Evolutionary conservation across 2,329 filamentous ascomycete genomes (phyloP).

Genomic region (Colletotrichum tamarilloi): DNA sequence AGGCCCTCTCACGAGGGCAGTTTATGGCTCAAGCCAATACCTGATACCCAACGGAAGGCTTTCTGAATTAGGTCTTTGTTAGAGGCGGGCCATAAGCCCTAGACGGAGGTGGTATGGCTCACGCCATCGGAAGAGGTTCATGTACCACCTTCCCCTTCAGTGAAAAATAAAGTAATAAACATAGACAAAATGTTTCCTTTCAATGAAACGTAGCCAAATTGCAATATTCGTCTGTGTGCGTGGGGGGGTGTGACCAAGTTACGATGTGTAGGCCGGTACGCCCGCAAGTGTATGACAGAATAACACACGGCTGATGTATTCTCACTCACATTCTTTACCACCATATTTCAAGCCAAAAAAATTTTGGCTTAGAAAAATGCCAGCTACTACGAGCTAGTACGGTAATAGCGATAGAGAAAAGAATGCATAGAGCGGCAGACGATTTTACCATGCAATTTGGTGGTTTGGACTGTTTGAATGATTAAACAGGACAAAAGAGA

Average conservation of each 20-base stretch:
- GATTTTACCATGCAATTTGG: too few species aligned
- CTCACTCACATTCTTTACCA: too few species aligned
- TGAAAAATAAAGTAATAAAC: not conserved
- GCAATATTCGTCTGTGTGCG: not conserved
- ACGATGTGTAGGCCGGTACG: not conserved
- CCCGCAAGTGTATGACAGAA: not conserved
- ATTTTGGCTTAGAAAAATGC: too few species aligned
- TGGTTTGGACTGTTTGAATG: not conserved
- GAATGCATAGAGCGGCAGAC: too few species aligned
- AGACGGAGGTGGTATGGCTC: not conserved
- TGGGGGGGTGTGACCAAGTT: not conserved
- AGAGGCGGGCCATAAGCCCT: not conserved
- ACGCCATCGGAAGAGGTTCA: not conserved
- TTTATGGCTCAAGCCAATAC: not conserved
- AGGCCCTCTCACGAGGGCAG: not conserved
- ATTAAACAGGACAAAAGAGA: not conserved
- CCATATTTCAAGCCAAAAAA: too few species aligned
- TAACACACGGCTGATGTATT: too few species aligned
- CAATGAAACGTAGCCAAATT: not conserved
- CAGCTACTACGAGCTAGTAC: too few species aligned
- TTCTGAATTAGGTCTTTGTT: not conserved
- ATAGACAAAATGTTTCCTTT: not conserved
- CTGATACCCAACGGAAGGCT: slow-evolving; percentile 17
- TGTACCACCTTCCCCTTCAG: not conserved
- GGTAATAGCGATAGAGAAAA: too few species aligned